Percentiles rank a stretch among this genome's conserved stretches.
phyloP scores from a whole-genome alignment of 169 alveolate genomes.

The Cryptosporidium sp. region DNA sequence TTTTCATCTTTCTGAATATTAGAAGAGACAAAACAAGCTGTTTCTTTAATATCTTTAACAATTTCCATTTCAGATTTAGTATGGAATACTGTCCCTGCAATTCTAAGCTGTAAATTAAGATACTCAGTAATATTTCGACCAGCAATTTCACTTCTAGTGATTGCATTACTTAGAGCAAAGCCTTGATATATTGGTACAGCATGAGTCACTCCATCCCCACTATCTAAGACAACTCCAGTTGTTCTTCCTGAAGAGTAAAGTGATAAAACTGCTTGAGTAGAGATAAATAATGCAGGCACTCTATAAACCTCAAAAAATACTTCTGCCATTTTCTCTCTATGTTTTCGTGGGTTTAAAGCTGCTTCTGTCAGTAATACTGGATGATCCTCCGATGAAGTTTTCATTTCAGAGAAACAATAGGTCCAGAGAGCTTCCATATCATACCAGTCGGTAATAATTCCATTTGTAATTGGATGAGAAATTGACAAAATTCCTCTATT shows the following conservation, averaged over 20 bases:
- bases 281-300: conserved; percentile 91
- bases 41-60: conserved; percentile 86
- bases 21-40: conserved; percentile 82
- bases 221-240: conserved; percentile 93
- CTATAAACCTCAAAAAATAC: conserved; percentile 91
- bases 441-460: conserved; percentile 90
- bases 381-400: conserved; percentile 85
- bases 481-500: conserved; percentile 85
- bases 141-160: conserved; percentile 88
- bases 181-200: conserved; percentile 93
- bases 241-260: conserved; percentile 92
- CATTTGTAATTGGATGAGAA: conserved; percentile 88
- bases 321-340: conserved; percentile 91
- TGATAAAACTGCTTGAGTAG: conserved; percentile 91
- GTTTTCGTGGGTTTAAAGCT: conserved; percentile 91
- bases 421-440: conserved; percentile 91
- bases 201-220: conserved; percentile 95
- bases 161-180: conserved; percentile 89
- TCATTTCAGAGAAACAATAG: conserved; percentile 86
- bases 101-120: conserved; percentile 83
- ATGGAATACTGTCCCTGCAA: conserved; percentile 87
- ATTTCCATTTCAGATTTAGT: conserved; percentile 86
- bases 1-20: conserved; percentile 74
- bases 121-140: conserved; percentile 92
- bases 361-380: conserved; percentile 93